Percentiles rank a stretch among this genome's conserved stretches.
Conservation (phyloP, 2,329 filamentous ascomycete species). For the Penicillium sp. region DNA sequence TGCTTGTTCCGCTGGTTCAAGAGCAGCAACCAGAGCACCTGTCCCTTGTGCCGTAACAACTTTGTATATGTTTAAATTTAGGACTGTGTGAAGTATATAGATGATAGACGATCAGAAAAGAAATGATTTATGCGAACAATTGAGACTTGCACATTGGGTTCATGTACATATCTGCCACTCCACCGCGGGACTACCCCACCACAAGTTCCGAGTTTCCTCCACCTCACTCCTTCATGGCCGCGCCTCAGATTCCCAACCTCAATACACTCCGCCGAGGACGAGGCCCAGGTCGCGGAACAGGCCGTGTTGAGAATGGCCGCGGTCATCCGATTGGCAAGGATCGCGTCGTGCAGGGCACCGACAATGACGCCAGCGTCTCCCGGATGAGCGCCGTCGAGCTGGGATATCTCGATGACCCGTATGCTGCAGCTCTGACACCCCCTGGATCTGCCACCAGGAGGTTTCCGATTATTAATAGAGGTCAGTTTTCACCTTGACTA, state of each 20-base stretch:
- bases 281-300: slow-evolving; percentile 43
- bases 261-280: slow-evolving; percentile 54
- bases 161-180: neutral
- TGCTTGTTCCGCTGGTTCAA: slow-evolving; percentile 98
- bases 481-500: slow-evolving; percentile 42
- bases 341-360: slow-evolving; percentile 76
- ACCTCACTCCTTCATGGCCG: slow-evolving; percentile 54
- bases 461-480: slow-evolving; percentile 90
- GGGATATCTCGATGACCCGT: slow-evolving; percentile 80
- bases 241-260: slow-evolving; percentile 74
- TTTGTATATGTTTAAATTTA: slow-evolving; percentile 57
- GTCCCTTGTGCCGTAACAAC: slow-evolving; percentile 85
- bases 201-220: slow-evolving; percentile 16
- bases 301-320: slow-evolving; percentile 16
- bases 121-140: neutral
- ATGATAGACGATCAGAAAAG: slow-evolving; percentile 12
- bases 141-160: too few relatives aligned
- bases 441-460: slow-evolving; percentile 52
- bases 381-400: slow-evolving; percentile 80
- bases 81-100: slow-evolving; percentile 11
- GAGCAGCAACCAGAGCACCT: slow-evolving; percentile 84
- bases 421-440: slow-evolving; percentile 65
- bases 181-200: slow-evolving; percentile 14
- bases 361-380: slow-evolving; percentile 84
- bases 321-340: slow-evolving; percentile 54